phyloP scores from a whole-genome alignment of 1,139 yeast species.

The Eremothecium cymbalariae region DNA sequence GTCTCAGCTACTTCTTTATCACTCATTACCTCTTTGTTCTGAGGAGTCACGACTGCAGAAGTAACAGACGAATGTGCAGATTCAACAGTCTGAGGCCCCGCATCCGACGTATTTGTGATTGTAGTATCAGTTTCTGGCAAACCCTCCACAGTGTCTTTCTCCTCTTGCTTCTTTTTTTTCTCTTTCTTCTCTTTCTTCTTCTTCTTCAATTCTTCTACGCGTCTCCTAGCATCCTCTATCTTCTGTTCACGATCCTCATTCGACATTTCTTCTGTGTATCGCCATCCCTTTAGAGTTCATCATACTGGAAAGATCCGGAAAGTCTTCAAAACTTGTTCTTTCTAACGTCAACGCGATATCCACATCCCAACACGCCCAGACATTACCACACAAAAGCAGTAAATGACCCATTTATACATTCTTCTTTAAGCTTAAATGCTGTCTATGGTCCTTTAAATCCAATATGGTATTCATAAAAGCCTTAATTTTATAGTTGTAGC shows the following conservation, averaged over 20 bases:
- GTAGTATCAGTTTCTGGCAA: background rate
- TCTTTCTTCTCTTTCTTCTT: slow-evolving; percentile 28
- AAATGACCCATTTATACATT: no score
- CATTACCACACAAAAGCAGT: no score
- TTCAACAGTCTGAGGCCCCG: background rate
- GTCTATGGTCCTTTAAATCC: no score
- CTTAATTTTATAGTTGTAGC: no score
- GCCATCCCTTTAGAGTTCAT: no score
- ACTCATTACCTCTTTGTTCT: slow-evolving; percentile 2
- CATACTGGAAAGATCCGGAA: no score
- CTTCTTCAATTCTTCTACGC: slow-evolving; percentile 32
- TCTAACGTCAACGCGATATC: no score
- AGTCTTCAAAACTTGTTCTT: no score
- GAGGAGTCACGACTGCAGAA: no score
- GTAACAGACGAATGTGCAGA: background rate
- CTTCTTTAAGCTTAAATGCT: no score
- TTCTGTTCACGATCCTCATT: slow-evolving; percentile 27
- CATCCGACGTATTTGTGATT: slow-evolving; percentile 2
- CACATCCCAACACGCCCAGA: no score
- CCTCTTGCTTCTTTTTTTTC: slow-evolving; percentile 21
- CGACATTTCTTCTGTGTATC: slow-evolving; percentile 16
- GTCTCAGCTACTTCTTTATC: slow-evolving; percentile 3
- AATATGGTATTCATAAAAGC: no score
- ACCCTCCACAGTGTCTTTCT: slow-evolving; percentile 2
- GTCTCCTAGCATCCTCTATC: slow-evolving; percentile 32